Conservation (phyloP, 306 rosid species). For the Alnus rubra region DNA sequence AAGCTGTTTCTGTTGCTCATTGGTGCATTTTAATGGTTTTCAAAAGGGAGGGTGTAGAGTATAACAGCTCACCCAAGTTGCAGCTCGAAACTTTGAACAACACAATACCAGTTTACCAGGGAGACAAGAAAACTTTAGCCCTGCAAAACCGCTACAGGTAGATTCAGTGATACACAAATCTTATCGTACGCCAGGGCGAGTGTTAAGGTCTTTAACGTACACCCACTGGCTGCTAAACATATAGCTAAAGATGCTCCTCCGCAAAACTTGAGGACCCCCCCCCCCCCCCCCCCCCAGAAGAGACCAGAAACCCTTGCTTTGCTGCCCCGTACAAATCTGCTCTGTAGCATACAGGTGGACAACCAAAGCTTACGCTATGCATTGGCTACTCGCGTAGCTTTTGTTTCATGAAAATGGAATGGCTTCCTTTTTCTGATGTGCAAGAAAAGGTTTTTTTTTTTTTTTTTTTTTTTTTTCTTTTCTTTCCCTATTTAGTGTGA, state of each 20-base stretch:
- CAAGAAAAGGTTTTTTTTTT: neutral
- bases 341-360: conserved; percentile 21
- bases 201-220: conserved; percentile 22
- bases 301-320: conserved; percentile 8
- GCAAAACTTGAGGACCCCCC: conserved; percentile 3
- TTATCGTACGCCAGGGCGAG: conserved; percentile 27
- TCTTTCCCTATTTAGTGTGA: neutral
- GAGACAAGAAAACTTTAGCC: conserved; percentile 26
- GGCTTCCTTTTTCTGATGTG: neutral
- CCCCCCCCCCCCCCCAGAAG: neutral
- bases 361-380: neutral
- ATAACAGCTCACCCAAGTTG: conserved; percentile 22
- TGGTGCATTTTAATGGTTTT: neutral
- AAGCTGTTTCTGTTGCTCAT: neutral
- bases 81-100: conserved; percentile 56
- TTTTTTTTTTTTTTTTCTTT: neutral
- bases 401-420: conserved; percentile 12
- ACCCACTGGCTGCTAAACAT: conserved; percentile 2
- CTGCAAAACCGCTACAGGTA: conserved; percentile 26
- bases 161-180: neutral
- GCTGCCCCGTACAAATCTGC: conserved; percentile 23
- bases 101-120: conserved; percentile 36
- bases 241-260: neutral
- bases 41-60: neutral
- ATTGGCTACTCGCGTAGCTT: neutral